Conservation (phyloP, 2,329 filamentous ascomycete genomes). For the Cordyceps pruinosa region DNA sequence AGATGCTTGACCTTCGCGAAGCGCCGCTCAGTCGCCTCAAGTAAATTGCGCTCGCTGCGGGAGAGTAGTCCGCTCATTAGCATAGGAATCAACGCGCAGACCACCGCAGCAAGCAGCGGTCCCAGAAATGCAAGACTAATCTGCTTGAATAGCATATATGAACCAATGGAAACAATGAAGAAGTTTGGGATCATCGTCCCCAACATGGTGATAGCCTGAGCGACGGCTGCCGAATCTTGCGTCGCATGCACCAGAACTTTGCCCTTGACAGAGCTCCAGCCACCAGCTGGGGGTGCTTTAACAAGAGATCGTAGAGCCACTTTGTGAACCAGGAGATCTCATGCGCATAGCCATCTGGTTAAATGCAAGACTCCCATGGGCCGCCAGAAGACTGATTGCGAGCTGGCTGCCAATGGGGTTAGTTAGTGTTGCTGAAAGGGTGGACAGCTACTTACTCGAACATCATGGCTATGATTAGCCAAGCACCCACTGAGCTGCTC, state of each 20-base stretch:
- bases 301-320: background rate
- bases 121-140: conserved; percentile 1
- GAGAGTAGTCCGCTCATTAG: background rate
- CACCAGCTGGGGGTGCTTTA: background rate
- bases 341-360: background rate
- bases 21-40: background rate
- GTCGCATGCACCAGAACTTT: background rate
- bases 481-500: background rate
- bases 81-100: background rate
- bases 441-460: background rate
- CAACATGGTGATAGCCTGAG: background rate
- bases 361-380: background rate
- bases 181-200: conserved; percentile 3
- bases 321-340: background rate
- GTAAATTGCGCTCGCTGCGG: background rate
- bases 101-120: background rate
- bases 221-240: background rate
- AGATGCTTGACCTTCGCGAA: background rate
- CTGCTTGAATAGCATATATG: background rate
- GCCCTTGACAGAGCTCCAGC: background rate
- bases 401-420: background rate
- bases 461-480: background rate
- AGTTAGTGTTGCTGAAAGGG: background rate
- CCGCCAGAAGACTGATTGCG: background rate
- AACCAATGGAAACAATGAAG: background rate